A percentile compares a stretch with the other conserved stretches of the same genome.
These are phyloP conservation scores for Gnaphalium uliginosum DNA, from an alignment of 129 eudicot species.

Conservation along the genomic window DNA sequence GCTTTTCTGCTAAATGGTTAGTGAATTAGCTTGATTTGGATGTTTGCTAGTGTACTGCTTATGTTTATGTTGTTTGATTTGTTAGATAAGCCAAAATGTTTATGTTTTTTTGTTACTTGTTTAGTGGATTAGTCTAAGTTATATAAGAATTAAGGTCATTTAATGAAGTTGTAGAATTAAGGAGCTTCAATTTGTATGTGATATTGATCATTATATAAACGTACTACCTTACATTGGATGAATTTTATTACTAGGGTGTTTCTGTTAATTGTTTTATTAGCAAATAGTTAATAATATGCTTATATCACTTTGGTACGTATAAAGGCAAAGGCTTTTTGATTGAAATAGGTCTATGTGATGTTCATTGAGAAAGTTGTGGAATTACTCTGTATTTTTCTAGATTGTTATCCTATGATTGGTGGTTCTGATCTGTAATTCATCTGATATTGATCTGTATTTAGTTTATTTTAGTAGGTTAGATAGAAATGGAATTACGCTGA, in stretches of 20 bases:
- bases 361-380: too few species aligned
- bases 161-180: too few species aligned
- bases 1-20: not conserved
- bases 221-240: not conserved
- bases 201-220: not conserved
- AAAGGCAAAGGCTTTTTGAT: not conserved
- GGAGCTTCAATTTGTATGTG: not conserved
- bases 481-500: not conserved
- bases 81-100: not conserved
- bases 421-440: not conserved
- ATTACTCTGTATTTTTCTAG: too few species aligned
- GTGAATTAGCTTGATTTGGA: slow-evolving; percentile 2
- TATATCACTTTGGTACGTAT: too few species aligned
- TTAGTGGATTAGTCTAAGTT: not conserved
- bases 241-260: not conserved
- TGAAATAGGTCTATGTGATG: not conserved
- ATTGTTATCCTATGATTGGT: not conserved
- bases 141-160: not conserved
- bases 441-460: not conserved
- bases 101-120: not conserved
- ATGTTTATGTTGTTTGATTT: not conserved
- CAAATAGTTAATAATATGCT: too few species aligned
- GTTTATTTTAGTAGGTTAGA: not conserved
- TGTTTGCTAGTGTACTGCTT: not conserved
- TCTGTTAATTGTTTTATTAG: not conserved